phyloP scores from a whole-genome alignment of 495 filamentous ascomycete genomes.

The Hypoxylon lienhwacheense region DNA sequence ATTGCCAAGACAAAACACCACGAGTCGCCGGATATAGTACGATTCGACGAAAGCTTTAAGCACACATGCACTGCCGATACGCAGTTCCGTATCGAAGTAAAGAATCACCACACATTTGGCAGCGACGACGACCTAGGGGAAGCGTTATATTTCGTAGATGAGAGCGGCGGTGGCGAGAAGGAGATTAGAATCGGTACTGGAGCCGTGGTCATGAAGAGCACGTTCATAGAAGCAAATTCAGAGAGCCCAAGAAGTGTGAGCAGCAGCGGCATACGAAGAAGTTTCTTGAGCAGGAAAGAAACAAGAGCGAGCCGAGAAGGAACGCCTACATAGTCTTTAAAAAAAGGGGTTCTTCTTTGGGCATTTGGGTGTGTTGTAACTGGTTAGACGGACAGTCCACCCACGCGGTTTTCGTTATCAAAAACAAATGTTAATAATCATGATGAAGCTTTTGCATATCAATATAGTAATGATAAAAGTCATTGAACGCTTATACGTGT shows the following conservation, averaged over 20 bases:
- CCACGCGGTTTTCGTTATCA: constrained; percentile 14
- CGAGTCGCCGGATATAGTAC: constrained; percentile 62
- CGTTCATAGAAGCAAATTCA: constrained; percentile 49
- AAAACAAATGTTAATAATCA: constrained; percentile 28
- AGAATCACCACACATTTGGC: constrained; percentile 79
- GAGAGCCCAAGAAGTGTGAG: constrained; percentile 45
- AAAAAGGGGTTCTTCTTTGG: constrained; percentile 3
- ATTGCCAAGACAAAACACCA: constrained; percentile 84
- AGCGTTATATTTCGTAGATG: constrained; percentile 82
- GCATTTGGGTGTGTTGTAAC: constrained; percentile 15
- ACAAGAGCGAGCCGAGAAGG: constrained; percentile 43
- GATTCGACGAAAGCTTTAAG: constrained; percentile 79
- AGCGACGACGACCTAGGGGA: constrained; percentile 82
- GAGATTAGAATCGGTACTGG: constrained; percentile 69
- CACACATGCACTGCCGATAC: constrained; percentile 78
- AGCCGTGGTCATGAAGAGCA: constrained; percentile 64
- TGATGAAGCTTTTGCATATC: constrained; percentile 12
- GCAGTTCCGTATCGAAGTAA: constrained; percentile 82
- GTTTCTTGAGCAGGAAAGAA: constrained; percentile 53
- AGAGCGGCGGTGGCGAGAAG: constrained; percentile 79
- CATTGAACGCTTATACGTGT: background rate
- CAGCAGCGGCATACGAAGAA: constrained; percentile 53
- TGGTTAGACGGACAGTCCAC: constrained; percentile 7
- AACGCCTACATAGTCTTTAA: constrained; percentile 35
- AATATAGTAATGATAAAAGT: constrained; percentile 15